Evolutionary conservation across 805 yeast species (phyloP).

Genomic region (Maudiozyma barnettii): DNA sequence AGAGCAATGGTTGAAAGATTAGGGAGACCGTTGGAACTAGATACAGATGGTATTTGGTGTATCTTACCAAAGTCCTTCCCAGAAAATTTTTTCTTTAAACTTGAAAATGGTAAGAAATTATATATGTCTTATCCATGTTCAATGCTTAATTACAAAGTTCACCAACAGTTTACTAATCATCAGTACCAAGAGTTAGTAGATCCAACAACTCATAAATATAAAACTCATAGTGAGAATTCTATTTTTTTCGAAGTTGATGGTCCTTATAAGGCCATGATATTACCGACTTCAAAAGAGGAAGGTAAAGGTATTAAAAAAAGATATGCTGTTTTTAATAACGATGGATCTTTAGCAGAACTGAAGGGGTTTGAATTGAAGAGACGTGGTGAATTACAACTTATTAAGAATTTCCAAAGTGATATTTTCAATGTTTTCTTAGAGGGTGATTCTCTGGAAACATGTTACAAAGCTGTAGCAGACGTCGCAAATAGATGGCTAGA

Average conservation of each 20-base stretch:
- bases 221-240: constrained; percentile 78
- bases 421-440: constrained; percentile 84
- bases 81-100: constrained; percentile 63
- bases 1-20: constrained; percentile 80
- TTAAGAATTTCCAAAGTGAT: constrained; percentile 92
- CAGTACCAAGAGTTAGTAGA: constrained; percentile 86
- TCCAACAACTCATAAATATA: constrained; percentile 55
- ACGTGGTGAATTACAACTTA: constrained; percentile 89
- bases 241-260: constrained; percentile 98
- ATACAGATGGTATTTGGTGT: constrained; percentile 99
- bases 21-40: constrained; percentile 92
- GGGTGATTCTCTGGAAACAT: constrained; percentile 66
- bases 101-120: constrained; percentile 69
- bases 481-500: constrained; percentile 96
- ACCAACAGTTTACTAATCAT: constrained; percentile 81
- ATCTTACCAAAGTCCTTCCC: constrained; percentile 90
- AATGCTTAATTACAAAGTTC: constrained; percentile 90
- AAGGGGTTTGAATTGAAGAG: constrained; percentile 95
- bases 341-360: constrained; percentile 87
- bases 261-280: constrained; percentile 93
- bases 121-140: constrained; percentile 88
- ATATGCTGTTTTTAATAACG: constrained; percentile 93
- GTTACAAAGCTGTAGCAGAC: constrained; percentile 81
- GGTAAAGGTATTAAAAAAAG: constrained; percentile 94
- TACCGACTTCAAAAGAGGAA: constrained; percentile 95